These are phyloP conservation scores for Saccharomycopsis schoenii DNA, from an alignment of 805 yeast species.

Conservation along the genomic window DNA sequence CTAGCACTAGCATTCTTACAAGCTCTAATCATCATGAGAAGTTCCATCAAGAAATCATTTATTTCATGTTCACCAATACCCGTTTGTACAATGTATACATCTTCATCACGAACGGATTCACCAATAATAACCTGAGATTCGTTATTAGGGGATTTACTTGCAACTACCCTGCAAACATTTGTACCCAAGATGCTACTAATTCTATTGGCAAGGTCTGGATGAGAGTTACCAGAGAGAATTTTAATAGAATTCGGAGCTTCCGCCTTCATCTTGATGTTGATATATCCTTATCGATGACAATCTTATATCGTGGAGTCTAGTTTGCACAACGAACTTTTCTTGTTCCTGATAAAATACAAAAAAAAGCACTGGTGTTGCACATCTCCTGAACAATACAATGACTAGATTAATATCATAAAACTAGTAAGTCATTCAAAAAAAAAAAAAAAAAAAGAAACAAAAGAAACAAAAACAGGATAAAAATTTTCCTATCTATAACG, in stretches of 20 bases:
- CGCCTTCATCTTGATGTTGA: not conserved
- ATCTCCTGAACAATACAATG: no score
- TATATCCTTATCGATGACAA: no score
- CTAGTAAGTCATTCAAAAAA: not conserved
- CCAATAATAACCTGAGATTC: slow-evolving; percentile 72
- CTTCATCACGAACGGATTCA: slow-evolving; percentile 80
- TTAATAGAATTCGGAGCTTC: slow-evolving; percentile 55
- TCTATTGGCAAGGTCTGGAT: slow-evolving; percentile 59
- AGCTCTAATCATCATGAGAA: slow-evolving; percentile 70
- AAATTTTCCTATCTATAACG: not conserved
- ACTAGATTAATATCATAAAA: not conserved
- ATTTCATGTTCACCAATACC: slow-evolving; percentile 64
- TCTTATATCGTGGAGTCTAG: no score
- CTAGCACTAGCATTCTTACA: slow-evolving; percentile 78
- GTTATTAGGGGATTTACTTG: slow-evolving; percentile 58
- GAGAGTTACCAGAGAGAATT: slow-evolving; percentile 57
- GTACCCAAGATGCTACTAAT: slow-evolving; percentile 55
- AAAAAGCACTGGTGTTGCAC: no score
- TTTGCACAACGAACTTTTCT: no score
- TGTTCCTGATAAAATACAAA: no score
- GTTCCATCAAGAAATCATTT: slow-evolving; percentile 65
- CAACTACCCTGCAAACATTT: slow-evolving; percentile 49
- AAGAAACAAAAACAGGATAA: not conserved
- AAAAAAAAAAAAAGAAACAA: not conserved
- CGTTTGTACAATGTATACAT: slow-evolving; percentile 58